Base-by-base conservation (phyloP, 2,329 filamentous ascomycete genomes). In the Juglanconis sp. region DNA sequence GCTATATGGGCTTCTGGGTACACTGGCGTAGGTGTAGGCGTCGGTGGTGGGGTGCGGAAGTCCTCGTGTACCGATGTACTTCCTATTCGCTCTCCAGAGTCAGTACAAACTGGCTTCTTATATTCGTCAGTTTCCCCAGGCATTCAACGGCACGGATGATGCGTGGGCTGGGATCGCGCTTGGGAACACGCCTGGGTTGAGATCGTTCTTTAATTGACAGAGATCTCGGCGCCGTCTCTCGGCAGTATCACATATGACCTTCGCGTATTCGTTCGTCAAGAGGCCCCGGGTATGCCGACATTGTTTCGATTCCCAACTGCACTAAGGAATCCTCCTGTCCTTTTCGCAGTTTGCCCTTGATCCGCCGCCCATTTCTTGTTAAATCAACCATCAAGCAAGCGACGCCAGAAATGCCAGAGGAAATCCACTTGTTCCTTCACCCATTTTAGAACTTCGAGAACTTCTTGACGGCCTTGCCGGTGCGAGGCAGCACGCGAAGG, bases 401-500 rank as follows among this genome's bases (percentile, higher is more conserved):
- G 68, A 68, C 70, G 70, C 70, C 70, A 68, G 68, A 71, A 69
- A 71, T 70, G 68, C 68, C 68, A 69, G 65, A 61, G 63, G 69
- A 70, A 68, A 64, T 60, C 64, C 65, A 59, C 38, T 53, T 46
- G 40, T 63, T 59, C 60, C 65, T 63, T 62, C 56, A 64, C 64
- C 36, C 71, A 73, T 72, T 74, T 88, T 96, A 99, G 87, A 99
- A 99, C 87, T 99, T 99, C 86, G 80, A 85, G 88, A 99, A 99
- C 80, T 88, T 81, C 92, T 99, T 99, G 81, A 97, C 92, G 73
- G 87, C 82, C 89, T 97, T 97, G 83, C 93, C 92, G 74, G 92
- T 96, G 84, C 93, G 89, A 82, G 94, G 94, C 75, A 98, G 90
- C 74, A 99, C 95, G 76, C 95, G 93, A 78, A 99, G 91, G 78